Conservation (phyloP, 2,329 filamentous ascomycete species). For the Bipolaris cookei region DNA sequence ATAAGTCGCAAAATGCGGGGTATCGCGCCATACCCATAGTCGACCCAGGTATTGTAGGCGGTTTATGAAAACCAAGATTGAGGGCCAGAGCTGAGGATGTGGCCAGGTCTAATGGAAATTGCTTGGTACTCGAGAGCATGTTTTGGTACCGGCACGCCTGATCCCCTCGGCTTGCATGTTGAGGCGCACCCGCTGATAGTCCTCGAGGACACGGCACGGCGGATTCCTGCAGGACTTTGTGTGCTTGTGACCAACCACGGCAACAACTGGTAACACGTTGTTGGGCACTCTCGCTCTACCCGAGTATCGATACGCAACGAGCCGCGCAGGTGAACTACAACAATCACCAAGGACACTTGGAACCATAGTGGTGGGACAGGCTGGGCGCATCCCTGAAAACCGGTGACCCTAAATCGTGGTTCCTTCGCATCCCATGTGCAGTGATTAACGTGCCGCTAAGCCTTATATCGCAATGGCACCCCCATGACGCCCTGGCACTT, state of each 20-base stretch:
- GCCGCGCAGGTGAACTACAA: background rate
- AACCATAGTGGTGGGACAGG: background rate
- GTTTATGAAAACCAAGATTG: background rate
- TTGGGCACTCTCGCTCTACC: background rate
- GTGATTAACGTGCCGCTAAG: slow-evolving; percentile 32
- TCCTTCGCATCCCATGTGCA: slow-evolving; percentile 21
- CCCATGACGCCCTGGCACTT: slow-evolving; percentile 28
- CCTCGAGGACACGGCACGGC: slow-evolving; percentile 5
- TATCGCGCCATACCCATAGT: background rate
- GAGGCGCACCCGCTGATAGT: slow-evolving; percentile 11
- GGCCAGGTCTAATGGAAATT: slow-evolving; percentile 8
- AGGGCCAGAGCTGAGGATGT: background rate
- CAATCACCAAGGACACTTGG: slow-evolving; percentile 5
- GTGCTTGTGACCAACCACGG: background rate
- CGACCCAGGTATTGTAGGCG: background rate
- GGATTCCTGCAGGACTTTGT: slow-evolving; percentile 15
- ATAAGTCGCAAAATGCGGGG: background rate
- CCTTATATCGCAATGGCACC: slow-evolving; percentile 30
- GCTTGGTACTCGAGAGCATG: slow-evolving; percentile 9
- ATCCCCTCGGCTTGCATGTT: slow-evolving; percentile 10
- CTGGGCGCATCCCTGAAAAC: slow-evolving; percentile 13
- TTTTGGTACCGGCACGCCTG: slow-evolving; percentile 11
- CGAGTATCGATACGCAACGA: background rate
- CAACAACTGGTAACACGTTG: slow-evolving; percentile 2
- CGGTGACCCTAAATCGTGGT: slow-evolving; percentile 33